phyloP scores from a whole-genome alignment of 768 basidiomycete genomes.

The Cyclocybe cylindracea region DNA sequence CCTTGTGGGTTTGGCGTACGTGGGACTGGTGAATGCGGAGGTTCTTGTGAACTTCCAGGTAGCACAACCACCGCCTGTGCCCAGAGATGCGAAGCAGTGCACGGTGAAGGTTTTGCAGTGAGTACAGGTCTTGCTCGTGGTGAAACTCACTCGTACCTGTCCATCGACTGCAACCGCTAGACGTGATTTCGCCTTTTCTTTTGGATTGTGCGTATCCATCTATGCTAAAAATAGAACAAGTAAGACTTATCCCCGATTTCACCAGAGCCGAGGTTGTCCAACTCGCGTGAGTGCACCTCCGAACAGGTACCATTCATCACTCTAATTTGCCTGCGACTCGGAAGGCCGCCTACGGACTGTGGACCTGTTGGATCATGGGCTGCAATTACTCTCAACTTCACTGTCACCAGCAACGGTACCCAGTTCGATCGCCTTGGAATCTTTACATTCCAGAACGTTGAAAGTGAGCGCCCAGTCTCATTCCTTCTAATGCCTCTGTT shows the following conservation, averaged over 20 bases:
- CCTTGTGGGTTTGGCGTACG: conserved; percentile 10
- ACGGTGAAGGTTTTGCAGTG: conserved; percentile 66
- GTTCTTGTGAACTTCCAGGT: conserved; percentile 70
- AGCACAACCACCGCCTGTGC: conserved; percentile 71
- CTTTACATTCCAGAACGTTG: conserved; percentile 77
- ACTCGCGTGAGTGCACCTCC: conserved; percentile 43
- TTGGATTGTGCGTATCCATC: conserved; percentile 50
- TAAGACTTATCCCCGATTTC: background rate
- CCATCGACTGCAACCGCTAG: conserved; percentile 28
- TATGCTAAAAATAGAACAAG: background rate
- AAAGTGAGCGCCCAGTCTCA: conserved; percentile 46
- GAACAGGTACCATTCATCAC: background rate
- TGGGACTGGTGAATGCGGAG: conserved; percentile 32
- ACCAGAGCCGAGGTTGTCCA: conserved; percentile 64
- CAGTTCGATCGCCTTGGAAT: conserved; percentile 74
- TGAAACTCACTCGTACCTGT: background rate
- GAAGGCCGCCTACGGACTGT: conserved; percentile 72
- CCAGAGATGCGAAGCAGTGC: conserved; percentile 58
- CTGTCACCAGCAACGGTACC: conserved; percentile 76
- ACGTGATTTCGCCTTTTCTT: conserved; percentile 74
- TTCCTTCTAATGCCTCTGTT: background rate
- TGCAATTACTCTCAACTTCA: conserved; percentile 74
- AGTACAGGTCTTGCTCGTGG: conserved; percentile 3
- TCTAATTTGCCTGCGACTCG: no score
- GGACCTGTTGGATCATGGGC: conserved; percentile 73